Evolutionary conservation across 1,284 basidiomycete species (phyloP).

Genomic region (Pseudozyma thailandica): DNA sequence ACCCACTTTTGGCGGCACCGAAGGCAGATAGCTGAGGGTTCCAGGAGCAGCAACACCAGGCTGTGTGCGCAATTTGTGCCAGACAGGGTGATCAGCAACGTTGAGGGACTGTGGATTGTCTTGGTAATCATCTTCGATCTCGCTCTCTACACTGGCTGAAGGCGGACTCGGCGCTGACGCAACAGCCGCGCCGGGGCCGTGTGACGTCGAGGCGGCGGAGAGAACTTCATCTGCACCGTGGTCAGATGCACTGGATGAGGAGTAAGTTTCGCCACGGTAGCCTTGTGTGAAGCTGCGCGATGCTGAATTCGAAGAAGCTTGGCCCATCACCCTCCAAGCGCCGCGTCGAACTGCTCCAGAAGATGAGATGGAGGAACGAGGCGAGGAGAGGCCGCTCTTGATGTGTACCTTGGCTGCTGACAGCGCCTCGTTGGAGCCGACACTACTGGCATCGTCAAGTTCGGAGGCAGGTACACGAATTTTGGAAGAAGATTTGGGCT

Average conservation of each 20-base stretch:
- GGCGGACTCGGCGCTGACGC: constrained; percentile 8
- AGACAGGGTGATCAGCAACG: constrained; percentile 41
- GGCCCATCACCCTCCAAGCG: constrained; percentile 43
- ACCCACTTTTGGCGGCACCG: constrained; percentile 13
- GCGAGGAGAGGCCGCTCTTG: constrained; percentile 47
- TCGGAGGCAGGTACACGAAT: constrained; percentile 30
- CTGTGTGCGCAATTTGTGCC: constrained; percentile 30
- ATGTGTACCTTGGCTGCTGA: constrained; percentile 37
- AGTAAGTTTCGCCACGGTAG: constrained; percentile 20
- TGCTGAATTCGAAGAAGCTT: constrained; percentile 22
- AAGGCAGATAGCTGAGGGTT: constrained; percentile 38
- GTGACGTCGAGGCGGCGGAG: not conserved
- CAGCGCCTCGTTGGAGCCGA: constrained; percentile 35
- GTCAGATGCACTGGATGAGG: constrained; percentile 36
- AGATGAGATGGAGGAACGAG: constrained; percentile 47
- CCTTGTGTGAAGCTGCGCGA: constrained; percentile 35
- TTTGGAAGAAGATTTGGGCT: constrained; percentile 18
- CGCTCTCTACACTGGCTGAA: not conserved
- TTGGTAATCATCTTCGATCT: constrained; percentile 21
- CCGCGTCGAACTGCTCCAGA: constrained; percentile 40
- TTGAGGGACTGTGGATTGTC: constrained; percentile 35
- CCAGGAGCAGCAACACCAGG: constrained; percentile 34
- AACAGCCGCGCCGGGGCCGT: not conserved
- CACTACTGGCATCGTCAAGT: constrained; percentile 41
- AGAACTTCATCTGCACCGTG: constrained; percentile 24